Percentiles rank a stretch among this genome's conserved stretches.
Conservation (phyloP, 208 protist species). For the Leishmania gerbilli region DNA sequence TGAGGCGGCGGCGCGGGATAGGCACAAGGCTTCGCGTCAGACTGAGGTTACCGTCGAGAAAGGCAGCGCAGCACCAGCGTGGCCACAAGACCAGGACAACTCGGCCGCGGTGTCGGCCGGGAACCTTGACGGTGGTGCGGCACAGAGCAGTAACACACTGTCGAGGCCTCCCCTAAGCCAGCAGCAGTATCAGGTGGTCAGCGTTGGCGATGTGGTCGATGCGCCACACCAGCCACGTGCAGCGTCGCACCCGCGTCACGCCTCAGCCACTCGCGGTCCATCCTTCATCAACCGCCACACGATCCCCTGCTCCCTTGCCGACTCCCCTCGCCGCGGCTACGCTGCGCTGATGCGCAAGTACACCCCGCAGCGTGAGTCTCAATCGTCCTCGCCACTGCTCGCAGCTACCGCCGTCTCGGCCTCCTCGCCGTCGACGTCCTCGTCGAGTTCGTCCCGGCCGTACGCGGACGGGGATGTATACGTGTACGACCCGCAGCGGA, state of each 20-base stretch:
- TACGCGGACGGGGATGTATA: slow-evolving; percentile 30
- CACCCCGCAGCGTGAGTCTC: background rate
- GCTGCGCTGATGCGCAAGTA: slow-evolving; percentile 25
- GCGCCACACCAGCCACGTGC: background rate
- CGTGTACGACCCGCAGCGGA: slow-evolving; percentile 13
- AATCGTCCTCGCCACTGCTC: background rate
- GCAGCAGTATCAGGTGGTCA: background rate
- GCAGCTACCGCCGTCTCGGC: background rate
- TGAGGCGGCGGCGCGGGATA: slow-evolving; percentile 6
- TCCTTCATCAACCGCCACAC: slow-evolving; percentile 27
- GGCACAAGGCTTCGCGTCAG: background rate
- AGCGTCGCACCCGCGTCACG: background rate
- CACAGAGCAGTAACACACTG: background rate
- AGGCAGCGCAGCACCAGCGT: background rate
- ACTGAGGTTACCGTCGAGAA: background rate
- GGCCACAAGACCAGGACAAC: background rate
- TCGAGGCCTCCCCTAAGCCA: background rate
- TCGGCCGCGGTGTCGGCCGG: background rate
- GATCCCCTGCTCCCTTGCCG: slow-evolving; percentile 32
- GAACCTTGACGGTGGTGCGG: background rate
- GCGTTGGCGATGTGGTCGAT: background rate
- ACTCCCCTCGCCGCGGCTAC: slow-evolving; percentile 20
- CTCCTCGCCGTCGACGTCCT: background rate
- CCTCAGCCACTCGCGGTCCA: background rate
- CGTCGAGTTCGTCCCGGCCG: slow-evolving; percentile 14